Conservation (phyloP, 495 filamentous ascomycete species). For the Cairneyella variabilis region DNA sequence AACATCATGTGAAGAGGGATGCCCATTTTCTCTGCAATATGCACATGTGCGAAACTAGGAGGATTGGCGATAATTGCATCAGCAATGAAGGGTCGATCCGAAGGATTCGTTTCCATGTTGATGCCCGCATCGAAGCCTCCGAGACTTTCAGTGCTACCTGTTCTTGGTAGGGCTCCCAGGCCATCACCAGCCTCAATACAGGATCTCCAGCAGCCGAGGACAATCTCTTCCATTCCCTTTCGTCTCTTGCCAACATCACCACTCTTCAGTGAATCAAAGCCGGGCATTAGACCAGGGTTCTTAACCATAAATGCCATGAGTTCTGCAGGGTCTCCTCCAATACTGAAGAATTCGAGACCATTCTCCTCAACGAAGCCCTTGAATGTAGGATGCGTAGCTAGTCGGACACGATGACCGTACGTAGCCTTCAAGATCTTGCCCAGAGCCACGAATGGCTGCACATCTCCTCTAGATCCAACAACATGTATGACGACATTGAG, state of each 20-base stretch:
- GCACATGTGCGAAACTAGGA: slow-evolving; percentile 75
- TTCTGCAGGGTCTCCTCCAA: slow-evolving; percentile 74
- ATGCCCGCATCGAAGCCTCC: slow-evolving; percentile 32
- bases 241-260: slow-evolving; percentile 67
- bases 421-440: slow-evolving; percentile 57
- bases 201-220: slow-evolving; percentile 76
- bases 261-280: slow-evolving; percentile 58
- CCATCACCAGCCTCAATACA: slow-evolving; percentile 60
- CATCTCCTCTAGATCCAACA: slow-evolving; percentile 74
- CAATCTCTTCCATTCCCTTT: slow-evolving; percentile 62
- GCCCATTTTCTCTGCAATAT: slow-evolving; percentile 76
- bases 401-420: slow-evolving; percentile 69
- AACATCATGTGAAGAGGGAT: slow-evolving; percentile 82
- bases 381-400: slow-evolving; percentile 75
- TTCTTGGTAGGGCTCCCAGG: slow-evolving; percentile 34
- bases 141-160: slow-evolving; percentile 13
- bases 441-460: slow-evolving; percentile 70
- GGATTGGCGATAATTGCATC: slow-evolving; percentile 85
- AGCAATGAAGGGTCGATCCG: slow-evolving; percentile 63
- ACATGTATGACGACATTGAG: slow-evolving; percentile 80
- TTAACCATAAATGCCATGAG: slow-evolving; percentile 89
- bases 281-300: slow-evolving; percentile 75
- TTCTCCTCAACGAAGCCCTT: slow-evolving; percentile 63
- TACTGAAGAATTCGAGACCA: slow-evolving; percentile 73
- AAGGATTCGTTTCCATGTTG: slow-evolving; percentile 28